Conservation (phyloP, 106 monocot genomes). For the Dendrobium huoshanense region DNA sequence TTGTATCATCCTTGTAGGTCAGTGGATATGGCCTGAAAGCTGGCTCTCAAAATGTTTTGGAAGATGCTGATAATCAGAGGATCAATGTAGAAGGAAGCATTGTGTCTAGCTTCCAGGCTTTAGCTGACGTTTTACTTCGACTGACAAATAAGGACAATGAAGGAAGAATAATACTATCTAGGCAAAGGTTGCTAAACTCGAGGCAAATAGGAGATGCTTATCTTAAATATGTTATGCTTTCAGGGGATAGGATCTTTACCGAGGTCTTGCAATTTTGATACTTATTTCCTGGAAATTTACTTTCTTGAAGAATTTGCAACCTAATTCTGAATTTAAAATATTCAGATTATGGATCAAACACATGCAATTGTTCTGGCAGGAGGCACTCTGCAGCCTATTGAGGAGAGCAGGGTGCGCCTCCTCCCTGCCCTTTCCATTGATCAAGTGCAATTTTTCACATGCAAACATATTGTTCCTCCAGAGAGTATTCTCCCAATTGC, state of each 20-base stretch:
- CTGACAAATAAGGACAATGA: slow-evolving; percentile 68
- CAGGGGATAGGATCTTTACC: slow-evolving; percentile 81
- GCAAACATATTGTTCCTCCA: slow-evolving; percentile 90
- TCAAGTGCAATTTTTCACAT: slow-evolving; percentile 71
- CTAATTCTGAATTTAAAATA: not conserved
- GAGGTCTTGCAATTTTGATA: slow-evolving; percentile 35
- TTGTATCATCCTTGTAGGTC: slow-evolving; percentile 35
- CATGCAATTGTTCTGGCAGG: slow-evolving; percentile 80
- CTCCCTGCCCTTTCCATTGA: slow-evolving; percentile 54
- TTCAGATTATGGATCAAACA: slow-evolving; percentile 58
- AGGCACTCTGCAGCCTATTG: slow-evolving; percentile 92
- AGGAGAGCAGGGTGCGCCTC: slow-evolving; percentile 78
- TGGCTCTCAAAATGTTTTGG: slow-evolving; percentile 10
- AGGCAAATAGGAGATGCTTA: slow-evolving; percentile 42
- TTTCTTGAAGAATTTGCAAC: not conserved
- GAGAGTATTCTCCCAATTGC: slow-evolving; percentile 84
- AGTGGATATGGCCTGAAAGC: slow-evolving; percentile 73
- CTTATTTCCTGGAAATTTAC: not conserved
- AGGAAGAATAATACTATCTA: slow-evolving; percentile 79
- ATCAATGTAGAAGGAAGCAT: slow-evolving; percentile 42
- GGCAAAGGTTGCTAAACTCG: slow-evolving; percentile 15
- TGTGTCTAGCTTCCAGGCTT: slow-evolving; percentile 69
- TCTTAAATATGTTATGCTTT: slow-evolving; percentile 96
- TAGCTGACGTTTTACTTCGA: slow-evolving; percentile 63
- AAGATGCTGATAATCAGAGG: slow-evolving; percentile 16